A percentile compares a stretch with the other conserved stretches of the same genome.
phyloP scores from a whole-genome alignment of 2,329 filamentous ascomycete genomes.

The Pseudonectria buxi region DNA sequence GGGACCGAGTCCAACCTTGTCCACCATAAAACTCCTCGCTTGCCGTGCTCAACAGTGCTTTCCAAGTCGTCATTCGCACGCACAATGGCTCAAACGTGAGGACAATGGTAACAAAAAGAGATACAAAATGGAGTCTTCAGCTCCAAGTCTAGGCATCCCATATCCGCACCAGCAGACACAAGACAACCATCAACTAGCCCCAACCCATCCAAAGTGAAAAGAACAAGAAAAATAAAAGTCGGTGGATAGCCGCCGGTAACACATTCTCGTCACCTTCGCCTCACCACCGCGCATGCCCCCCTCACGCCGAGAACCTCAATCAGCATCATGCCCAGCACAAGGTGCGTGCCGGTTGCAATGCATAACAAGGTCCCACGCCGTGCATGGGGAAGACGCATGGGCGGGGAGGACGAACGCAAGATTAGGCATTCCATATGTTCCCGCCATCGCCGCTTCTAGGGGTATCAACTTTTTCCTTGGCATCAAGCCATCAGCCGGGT shows the following conservation, averaged over 20 bases:
- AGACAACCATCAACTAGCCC: constrained; percentile 6
- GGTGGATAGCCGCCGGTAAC: constrained; percentile 11
- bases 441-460: constrained; percentile 22
- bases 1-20: constrained; percentile 13
- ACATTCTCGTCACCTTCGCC: constrained; percentile 6
- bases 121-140: constrained; percentile 6
- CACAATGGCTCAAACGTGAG: constrained; percentile 8
- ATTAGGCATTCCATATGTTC: constrained; percentile 16
- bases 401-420: constrained; percentile 10
- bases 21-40: constrained; percentile 17
- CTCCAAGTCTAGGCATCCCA: constrained; percentile 9
- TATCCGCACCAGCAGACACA: constrained; percentile 6
- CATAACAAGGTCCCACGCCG: constrained; percentile 3
- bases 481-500: constrained; percentile 17
- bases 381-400: constrained; percentile 7
- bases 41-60: constrained; percentile 19
- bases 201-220: constrained; percentile 5
- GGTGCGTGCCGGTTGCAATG: too few species aligned
- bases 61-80: constrained; percentile 10
- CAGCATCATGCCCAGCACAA: too few species aligned
- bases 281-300: too few species aligned
- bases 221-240: too few species aligned
- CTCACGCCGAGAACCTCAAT: too few species aligned
- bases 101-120: constrained; percentile 8
- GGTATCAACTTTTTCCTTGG: constrained; percentile 32